phyloP scores from a whole-genome alignment of 306 rosid species.

The Cucurbita ficifolia region DNA sequence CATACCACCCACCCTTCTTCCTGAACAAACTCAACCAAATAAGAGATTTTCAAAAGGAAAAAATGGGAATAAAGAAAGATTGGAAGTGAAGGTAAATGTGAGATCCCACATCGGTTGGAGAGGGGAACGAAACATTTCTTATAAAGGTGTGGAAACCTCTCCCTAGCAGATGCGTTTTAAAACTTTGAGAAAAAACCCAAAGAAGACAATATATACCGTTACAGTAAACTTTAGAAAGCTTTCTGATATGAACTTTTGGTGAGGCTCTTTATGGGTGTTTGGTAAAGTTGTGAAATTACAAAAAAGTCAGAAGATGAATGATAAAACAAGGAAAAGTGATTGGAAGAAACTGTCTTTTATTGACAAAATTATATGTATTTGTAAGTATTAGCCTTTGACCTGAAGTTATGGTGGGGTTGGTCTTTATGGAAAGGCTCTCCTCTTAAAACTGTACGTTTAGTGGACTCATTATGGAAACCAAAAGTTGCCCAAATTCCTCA shows the following conservation, averaged over 20 bases:
- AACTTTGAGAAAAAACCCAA: no score
- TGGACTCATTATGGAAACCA: conserved; percentile 30
- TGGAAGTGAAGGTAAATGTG: no score
- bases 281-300: conserved; percentile 17
- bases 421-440: conserved; percentile 19
- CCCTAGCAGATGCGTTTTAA: no score
- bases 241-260: background rate
- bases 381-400: conserved; percentile 66
- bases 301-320: conserved; percentile 19
- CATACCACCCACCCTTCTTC: conserved; percentile 99
- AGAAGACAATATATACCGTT: no score
- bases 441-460: conserved; percentile 16
- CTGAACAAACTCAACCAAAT: conserved; percentile 24
- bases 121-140: no score
- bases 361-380: conserved; percentile 10
- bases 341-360: background rate
- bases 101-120: no score
- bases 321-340: conserved; percentile 7
- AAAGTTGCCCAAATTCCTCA: conserved; percentile 1
- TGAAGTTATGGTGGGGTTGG: conserved; percentile 31
- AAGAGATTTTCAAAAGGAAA: no score
- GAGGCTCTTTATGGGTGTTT: conserved; percentile 5
- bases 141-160: no score
- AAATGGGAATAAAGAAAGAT: no score
- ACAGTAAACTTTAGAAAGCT: background rate